Evolutionary conservation across 2,329 filamentous ascomycete species (phyloP), one percentile per base, ranked within the genome.

Genomic region (Plenodomus tracheiphilus): DNA sequence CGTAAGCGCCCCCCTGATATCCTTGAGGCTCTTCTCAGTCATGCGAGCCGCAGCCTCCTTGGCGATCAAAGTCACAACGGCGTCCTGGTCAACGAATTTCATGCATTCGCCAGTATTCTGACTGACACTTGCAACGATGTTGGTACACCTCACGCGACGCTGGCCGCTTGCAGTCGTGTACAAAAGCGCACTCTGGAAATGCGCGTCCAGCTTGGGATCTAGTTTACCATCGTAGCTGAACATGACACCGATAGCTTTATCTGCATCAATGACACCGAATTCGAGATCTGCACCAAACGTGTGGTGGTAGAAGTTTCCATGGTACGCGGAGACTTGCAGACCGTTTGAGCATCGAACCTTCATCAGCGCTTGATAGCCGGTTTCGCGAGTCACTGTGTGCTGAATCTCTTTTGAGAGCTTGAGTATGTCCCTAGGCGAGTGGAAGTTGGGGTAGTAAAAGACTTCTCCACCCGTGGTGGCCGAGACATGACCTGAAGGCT

Each of bases 331-430:
- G 15, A 99, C 88, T 70, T 99, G 94, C 43, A 99, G 79, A 16
- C 94, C 94, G 64, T 96, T 99, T 16, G 92, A 97, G 76, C 94
- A 99, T 54, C 94, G 88, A 49, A 99, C 93, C 79, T 99, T 99
- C 90, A 99, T 95, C 61, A 99, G 78, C 17, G 91, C 91, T 74
- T 97, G 93, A 77, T 90, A 97, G 18, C 94, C 94, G 39, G 93
- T 96, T 71, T 97, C 92, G 54, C 94, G 83, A 2, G 86, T 91
- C 22, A 97, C 85, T 0, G 89, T 85, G 66, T 97, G 93, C 59
- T 86, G 84, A 56, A 99, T 85, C 75, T 99, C 94, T 40, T 87
- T 83, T 2, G 87, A 87, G 34, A 99, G 76, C 75, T 93, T 95
- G 47, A 89, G 80, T 37, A 87, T 85, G 72, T 99, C 94, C 32